phyloP scores from a whole-genome alignment of 2,329 filamentous ascomycete species.

The Sarocladium strictum region DNA sequence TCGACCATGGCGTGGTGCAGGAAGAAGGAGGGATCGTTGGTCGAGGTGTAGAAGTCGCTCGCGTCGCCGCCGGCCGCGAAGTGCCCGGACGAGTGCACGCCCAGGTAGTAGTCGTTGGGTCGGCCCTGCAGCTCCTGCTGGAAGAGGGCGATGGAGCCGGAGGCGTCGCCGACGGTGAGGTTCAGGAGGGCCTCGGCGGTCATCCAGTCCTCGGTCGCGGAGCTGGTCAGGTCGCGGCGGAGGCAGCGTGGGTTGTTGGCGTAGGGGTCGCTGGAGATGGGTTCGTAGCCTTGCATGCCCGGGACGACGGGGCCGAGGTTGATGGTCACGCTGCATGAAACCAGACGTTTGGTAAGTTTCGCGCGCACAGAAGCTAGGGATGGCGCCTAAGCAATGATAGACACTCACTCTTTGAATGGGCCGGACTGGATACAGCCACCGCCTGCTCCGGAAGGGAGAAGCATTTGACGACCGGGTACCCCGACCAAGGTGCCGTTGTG shows the following conservation, averaged over 20 bases:
- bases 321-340: constrained; percentile 19
- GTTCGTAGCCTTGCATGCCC: constrained; percentile 10
- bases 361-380: constrained; percentile 12
- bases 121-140: constrained; percentile 8
- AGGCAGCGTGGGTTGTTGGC: constrained; percentile 40
- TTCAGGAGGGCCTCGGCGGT: constrained; percentile 15
- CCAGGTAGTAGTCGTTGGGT: constrained; percentile 15
- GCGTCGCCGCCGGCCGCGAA: constrained; percentile 32
- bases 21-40: constrained; percentile 22
- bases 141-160: background rate
- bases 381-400: background rate
- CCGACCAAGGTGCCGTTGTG: constrained; percentile 8
- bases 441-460: constrained; percentile 42
- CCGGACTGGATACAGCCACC: constrained; percentile 47
- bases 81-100: constrained; percentile 34
- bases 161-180: constrained; percentile 6
- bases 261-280: constrained; percentile 10
- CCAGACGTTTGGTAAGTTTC: no score
- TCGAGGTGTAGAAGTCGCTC: constrained; percentile 22
- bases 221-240: constrained; percentile 31
- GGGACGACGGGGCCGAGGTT: constrained; percentile 24
- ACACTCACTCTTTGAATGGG: constrained; percentile 40
- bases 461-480: background rate
- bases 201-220: constrained; percentile 8
- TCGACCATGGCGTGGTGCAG: constrained; percentile 21